Evolutionary conservation across 805 yeast genomes (phyloP), one percentile per base, ranked within the genome.

Genomic region (Yarrowia alimentaria): DNA sequence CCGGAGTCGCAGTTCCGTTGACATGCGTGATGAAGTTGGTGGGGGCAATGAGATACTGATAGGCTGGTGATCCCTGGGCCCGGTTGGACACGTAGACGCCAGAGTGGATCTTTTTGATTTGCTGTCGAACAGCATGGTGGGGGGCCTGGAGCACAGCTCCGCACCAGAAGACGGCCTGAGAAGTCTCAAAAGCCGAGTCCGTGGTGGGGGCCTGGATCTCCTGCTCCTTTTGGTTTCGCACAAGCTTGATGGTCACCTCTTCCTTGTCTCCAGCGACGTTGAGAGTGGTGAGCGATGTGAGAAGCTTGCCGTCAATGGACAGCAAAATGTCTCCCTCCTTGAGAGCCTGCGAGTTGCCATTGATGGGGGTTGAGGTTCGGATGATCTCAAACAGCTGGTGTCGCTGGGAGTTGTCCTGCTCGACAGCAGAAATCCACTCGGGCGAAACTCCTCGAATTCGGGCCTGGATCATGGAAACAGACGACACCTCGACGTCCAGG

Each of bases 91-190:
- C 81, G 62, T 89, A 90, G n/a, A 90, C 93, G 50, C 79, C 80
- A 13, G 91, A 82, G 10, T 95, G 96, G 48, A 87, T 70, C 52
- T 77, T 73, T 49, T 78, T 78, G 77, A 85, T 81, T 29, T 85
- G 80, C 68, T 89, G 96, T 56, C 90, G 78, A 13, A 89, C 96
- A 7, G 93, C 91, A 61, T 85, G 94, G 65, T 88, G 96, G n/a
- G 96, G 96, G 29, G 79, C 76, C 62, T 90, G 97, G 25, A 90
- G 65, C 5, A 83, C 68, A 30, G 89, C 82, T 17, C 96, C 96
- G 48, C 89, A 79, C 93, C 95, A 90, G 42, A 77, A 72, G 7
- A 85, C 81, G 30, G 87, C 69, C 51, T 82, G 81, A 29, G 77
- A 75, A 1, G 95, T 87, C 52, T 74, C 70, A 37, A 79, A 68